Conservation (phyloP, 768 basidiomycete genomes). For the Lanmaoa rubissima region DNA sequence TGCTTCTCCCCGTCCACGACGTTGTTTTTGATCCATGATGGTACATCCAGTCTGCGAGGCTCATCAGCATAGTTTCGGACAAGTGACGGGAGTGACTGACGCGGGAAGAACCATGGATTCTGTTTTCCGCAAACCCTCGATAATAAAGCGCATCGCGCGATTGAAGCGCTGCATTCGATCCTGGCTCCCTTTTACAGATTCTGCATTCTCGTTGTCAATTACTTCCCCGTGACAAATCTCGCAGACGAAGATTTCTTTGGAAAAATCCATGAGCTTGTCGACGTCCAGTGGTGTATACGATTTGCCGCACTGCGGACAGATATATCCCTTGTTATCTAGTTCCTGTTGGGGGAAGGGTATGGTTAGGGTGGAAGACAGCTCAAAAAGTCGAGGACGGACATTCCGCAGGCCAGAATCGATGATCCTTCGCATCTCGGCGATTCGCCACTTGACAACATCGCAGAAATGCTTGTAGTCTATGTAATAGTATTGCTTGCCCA, state of each 20-base stretch:
- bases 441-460: constrained; percentile 97
- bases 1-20: constrained; percentile 62
- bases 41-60: constrained; percentile 69
- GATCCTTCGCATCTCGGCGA: constrained; percentile 86
- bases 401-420: constrained; percentile 90
- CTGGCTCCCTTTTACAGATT: constrained; percentile 79
- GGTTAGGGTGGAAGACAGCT: not conserved
- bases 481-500: constrained; percentile 92
- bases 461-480: constrained; percentile 95
- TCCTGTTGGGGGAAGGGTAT: constrained; percentile 50
- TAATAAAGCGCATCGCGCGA: constrained; percentile 82
- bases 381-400: constrained; percentile 42
- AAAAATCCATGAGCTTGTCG: constrained; percentile 76
- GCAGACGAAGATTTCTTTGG: constrained; percentile 68
- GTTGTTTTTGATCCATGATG: constrained; percentile 76
- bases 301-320: constrained; percentile 85
- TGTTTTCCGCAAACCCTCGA: constrained; percentile 84
- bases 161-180: constrained; percentile 97
- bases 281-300: constrained; percentile 85
- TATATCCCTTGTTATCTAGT: constrained; percentile 96
- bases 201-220: constrained; percentile 88
- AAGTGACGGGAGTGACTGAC: constrained; percentile 42
- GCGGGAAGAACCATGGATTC: constrained; percentile 84
- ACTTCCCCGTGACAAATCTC: constrained; percentile 87
- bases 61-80: not conserved